Percentiles rank a stretch among this genome's conserved stretches.
These are phyloP conservation scores for Paramecium sonneborni DNA, from an alignment of 73 alveolate species.

Conservation along the genomic window DNA sequence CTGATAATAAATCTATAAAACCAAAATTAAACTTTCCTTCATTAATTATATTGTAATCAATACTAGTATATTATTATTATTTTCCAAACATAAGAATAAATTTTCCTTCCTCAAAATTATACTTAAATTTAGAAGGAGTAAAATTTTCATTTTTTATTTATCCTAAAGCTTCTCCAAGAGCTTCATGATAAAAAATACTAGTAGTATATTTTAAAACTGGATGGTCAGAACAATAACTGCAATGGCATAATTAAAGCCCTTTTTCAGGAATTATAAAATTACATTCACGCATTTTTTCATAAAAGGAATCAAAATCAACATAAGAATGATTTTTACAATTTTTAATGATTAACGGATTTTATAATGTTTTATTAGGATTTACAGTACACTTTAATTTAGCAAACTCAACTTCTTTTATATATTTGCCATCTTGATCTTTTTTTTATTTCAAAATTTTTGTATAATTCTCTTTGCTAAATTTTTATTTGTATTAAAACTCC, in stretches of 20 bases:
- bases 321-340: not conserved
- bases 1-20: not conserved
- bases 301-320: not conserved
- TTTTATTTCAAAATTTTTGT: not conserved
- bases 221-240: not conserved
- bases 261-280: not conserved
- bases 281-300: not conserved
- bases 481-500: not conserved
- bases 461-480: not conserved
- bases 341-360: not conserved
- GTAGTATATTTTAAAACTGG: not conserved
- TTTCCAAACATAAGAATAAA: not conserved
- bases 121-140: not conserved
- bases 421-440: not conserved
- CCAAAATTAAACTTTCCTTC: not conserved
- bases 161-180: not conserved
- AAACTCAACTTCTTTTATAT: not conserved
- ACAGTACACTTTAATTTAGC: not conserved
- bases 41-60: not conserved
- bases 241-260: not conserved
- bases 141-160: not conserved
- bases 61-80: not conserved
- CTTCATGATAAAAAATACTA: not conserved
- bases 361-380: not conserved
- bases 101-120: not conserved